Percentiles rank a stretch among this genome's conserved stretches.
These are phyloP conservation scores for Auriscalpium orientale DNA, from an alignment of 768 basidiomycete genomes.

Conservation along the genomic window DNA sequence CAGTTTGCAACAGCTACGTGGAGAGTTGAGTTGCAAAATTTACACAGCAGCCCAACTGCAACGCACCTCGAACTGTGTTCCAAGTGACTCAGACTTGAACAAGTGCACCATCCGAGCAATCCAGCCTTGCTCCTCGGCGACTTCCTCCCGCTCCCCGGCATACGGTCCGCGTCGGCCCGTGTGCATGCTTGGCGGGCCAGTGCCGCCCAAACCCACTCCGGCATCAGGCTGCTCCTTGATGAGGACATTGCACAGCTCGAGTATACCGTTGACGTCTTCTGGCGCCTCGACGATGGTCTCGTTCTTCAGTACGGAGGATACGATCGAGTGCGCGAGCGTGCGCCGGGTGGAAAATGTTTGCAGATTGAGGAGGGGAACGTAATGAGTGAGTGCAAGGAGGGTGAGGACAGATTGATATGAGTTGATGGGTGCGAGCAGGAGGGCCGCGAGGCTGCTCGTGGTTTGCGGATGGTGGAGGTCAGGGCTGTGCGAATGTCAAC, in stretches of 20 bases:
- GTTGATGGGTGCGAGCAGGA: slow-evolving; percentile 91
- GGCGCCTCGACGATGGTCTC: slow-evolving; percentile 91
- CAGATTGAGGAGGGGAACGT: slow-evolving; percentile 70
- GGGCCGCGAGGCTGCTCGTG: slow-evolving; percentile 79
- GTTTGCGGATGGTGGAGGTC: slow-evolving; percentile 88
- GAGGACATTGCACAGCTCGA: slow-evolving; percentile 88
- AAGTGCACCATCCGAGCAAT: slow-evolving; percentile 96
- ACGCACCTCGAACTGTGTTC: slow-evolving; percentile 82
- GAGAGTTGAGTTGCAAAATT: background rate
- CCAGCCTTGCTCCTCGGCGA: slow-evolving; percentile 99
- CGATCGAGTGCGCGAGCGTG: slow-evolving; percentile 89
- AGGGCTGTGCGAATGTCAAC: slow-evolving; percentile 40
- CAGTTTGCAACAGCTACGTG: slow-evolving; percentile 78
- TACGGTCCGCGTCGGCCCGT: slow-evolving; percentile 49
- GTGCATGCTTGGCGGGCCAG: slow-evolving; percentile 29
- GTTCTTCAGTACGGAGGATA: slow-evolving; percentile 92
- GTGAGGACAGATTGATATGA: slow-evolving; percentile 96
- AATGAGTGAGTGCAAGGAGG: slow-evolving; percentile 90
- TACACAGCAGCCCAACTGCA: background rate
- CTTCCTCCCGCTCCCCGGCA: slow-evolving; percentile 72
- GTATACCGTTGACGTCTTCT: slow-evolving; percentile 89
- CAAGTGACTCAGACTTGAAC: slow-evolving; percentile 82
- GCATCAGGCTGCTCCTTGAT: slow-evolving; percentile 78
- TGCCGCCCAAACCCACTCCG: slow-evolving; percentile 19
- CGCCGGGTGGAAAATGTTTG: slow-evolving; percentile 90